Base-by-base conservation (phyloP, 331 rosid genomes). In the Malus hybrid region DNA sequence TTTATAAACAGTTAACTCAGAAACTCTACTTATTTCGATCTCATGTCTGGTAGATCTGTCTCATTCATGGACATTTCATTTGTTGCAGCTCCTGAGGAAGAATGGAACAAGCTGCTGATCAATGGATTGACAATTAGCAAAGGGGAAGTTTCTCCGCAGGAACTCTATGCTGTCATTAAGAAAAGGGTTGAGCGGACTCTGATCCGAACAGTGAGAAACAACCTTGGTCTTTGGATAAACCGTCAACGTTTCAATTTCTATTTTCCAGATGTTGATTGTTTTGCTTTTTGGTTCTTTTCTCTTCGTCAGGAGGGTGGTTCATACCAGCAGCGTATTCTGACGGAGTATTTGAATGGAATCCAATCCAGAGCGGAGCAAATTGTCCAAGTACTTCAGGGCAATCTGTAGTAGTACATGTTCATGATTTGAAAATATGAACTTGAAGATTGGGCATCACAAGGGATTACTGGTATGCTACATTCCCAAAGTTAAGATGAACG, bases 111-210 rank as follows among this genome's bases (percentile, higher is more conserved):
- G 83, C 80, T 90, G 67, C 84, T 93, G 84, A 76, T 91, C 57
- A 80, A 86, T 4, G 98, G 97, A 80, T 65, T 93, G 80, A 88
- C 93, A 20, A 67, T 91, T 64, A 93, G 97, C 59, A 83, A 84
- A 48, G 96, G 97, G 69, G 90, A 88, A 44, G 69, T 88, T 79
- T 81, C 89, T 18, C 95, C 92, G 0, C 88, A 87, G 52, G 98
- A 90, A 72, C 81, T 94, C 72, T 70, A 70, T 66, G 84, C 88
- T 27, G 95, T 86, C 71, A 20, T 87, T 20, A 91, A 87, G 83
- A 94, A 94, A 86, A 89, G 96, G 81, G 83, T 80, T 69, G 99
- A 92, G 82, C 93, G 97, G 74, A 87, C 86, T 85, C 85, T 94
- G 80, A 94, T 94, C 52, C 84, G 97, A 90, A 94, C 98, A 3